Conservation (phyloP, 305 asterid species). For the Fraxinus sp. region DNA sequence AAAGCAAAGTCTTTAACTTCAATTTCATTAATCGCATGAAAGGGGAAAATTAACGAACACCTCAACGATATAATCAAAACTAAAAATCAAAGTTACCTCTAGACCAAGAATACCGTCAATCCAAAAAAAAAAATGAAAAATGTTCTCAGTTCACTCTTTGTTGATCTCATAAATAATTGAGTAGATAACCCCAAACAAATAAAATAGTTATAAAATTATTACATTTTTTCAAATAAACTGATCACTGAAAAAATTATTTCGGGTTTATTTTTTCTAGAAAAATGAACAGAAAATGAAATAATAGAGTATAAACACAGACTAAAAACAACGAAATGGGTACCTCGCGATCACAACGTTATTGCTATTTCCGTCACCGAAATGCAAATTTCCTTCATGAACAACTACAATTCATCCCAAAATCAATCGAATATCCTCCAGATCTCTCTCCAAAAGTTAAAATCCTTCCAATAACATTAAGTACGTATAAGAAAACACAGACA, state of each 20-base stretch:
- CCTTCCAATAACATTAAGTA: neutral
- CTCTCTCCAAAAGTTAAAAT: neutral
- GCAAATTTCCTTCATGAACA: slow-evolving; percentile 15
- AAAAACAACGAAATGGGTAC: slow-evolving; percentile 22
- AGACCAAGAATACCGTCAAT: slow-evolving; percentile 19
- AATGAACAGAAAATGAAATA: neutral
- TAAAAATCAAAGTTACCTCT: neutral
- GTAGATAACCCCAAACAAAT: neutral
- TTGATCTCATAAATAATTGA: slow-evolving; percentile 10
- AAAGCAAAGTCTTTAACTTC: slow-evolving; percentile 6
- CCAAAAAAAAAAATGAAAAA: neutral
- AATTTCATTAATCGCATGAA: slow-evolving; percentile 11
- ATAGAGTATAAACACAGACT: neutral
- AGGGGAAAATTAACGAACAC: neutral
- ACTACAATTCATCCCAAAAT: slow-evolving; percentile 1
- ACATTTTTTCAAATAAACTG: slow-evolving; percentile 6
- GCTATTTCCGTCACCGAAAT: neutral
- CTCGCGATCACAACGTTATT: slow-evolving; percentile 23
- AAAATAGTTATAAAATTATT: neutral
- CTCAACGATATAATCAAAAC: neutral
- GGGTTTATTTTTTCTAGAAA: neutral
- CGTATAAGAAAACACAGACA: neutral
- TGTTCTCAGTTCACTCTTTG: neutral
- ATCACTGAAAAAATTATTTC: neutral
- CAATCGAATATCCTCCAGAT: slow-evolving; percentile 24